Percentiles rank a stretch among this genome's conserved stretches.
These are phyloP conservation scores for Panicum virgatum DNA, from an alignment of 202 grass and related monocot genomes.

Conservation along the genomic window DNA sequence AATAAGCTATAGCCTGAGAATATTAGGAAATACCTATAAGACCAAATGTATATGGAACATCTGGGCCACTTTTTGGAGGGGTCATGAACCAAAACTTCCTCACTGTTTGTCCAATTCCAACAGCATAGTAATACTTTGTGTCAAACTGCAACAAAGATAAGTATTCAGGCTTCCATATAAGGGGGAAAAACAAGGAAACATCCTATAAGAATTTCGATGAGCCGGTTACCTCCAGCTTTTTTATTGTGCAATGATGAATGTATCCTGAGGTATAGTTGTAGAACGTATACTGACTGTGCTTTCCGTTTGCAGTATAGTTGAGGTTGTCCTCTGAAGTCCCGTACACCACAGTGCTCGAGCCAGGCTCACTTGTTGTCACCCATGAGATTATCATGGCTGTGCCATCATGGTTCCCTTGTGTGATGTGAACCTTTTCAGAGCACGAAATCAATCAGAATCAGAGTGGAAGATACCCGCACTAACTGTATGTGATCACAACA, in stretches of 20 bases:
- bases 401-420: slow-evolving; percentile 75
- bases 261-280: slow-evolving; percentile 91
- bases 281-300: slow-evolving; percentile 67
- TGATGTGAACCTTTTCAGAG: slow-evolving; percentile 80
- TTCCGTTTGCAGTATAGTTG: slow-evolving; percentile 54
- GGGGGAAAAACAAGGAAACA: not conserved
- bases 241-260: slow-evolving; percentile 85
- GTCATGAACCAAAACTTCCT: slow-evolving; percentile 79
- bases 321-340: slow-evolving; percentile 63
- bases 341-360: slow-evolving; percentile 73
- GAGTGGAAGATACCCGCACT: not conserved
- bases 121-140: slow-evolving; percentile 77
- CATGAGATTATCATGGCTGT: slow-evolving; percentile 86
- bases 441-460: not conserved
- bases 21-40: slow-evolving; percentile 46
- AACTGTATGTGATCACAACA: not conserved
- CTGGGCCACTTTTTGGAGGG: slow-evolving; percentile 69
- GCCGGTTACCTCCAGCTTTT: slow-evolving; percentile 60
- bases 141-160: slow-evolving; percentile 60
- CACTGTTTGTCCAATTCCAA: slow-evolving; percentile 61
- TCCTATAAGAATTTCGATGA: not conserved
- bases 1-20: not conserved
- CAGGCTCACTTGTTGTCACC: slow-evolving; percentile 76
- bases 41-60: slow-evolving; percentile 74
- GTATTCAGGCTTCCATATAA: not conserved